phyloP scores from a whole-genome alignment of 2,329 filamentous ascomycete genomes.

The Neofusicoccum parvum region DNA sequence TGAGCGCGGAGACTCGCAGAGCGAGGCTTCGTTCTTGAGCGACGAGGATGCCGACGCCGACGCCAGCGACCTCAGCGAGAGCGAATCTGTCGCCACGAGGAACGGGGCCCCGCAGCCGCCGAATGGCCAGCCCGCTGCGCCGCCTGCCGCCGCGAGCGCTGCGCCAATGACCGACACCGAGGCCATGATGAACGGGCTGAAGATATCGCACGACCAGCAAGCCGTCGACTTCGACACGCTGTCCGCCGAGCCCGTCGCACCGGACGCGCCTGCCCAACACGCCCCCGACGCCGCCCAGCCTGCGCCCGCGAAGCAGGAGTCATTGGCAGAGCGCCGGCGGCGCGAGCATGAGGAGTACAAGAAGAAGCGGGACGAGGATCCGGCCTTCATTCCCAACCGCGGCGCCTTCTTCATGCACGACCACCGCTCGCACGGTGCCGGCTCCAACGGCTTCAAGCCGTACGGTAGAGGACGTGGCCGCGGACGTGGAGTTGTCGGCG shows the following conservation, averaged over 20 bases:
- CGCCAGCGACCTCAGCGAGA: conserved; percentile 59
- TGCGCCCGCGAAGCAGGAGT: conserved; percentile 48
- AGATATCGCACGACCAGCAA: conserved; percentile 48
- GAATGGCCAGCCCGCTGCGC: conserved; percentile 35
- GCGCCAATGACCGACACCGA: conserved; percentile 58
- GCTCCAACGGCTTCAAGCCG: conserved; percentile 75
- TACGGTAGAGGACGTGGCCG: conserved; percentile 67
- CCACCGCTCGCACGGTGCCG: conserved; percentile 76
- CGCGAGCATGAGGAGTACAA: conserved; percentile 90
- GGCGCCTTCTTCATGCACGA: conserved; percentile 98
- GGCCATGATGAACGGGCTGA: conserved; percentile 63
- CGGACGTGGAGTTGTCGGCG: conserved; percentile 63
- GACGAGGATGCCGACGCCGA: conserved; percentile 63
- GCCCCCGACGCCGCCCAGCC: conserved; percentile 32
- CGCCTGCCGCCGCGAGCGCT: conserved; percentile 42
- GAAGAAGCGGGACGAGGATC: conserved; percentile 84
- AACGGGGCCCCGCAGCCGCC: conserved; percentile 29
- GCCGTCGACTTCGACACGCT: conserved; percentile 56
- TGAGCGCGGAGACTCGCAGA: conserved; percentile 61
- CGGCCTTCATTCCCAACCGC: conserved; percentile 89
- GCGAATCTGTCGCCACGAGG: conserved; percentile 39
- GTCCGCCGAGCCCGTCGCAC: conserved; percentile 31
- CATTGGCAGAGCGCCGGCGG: conserved; percentile 69
- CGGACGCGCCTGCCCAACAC: conserved; percentile 41
- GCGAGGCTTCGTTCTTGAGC: conserved; percentile 61